Evolutionary conservation across 495 filamentous ascomycete species (phyloP).

Genomic region (Copromyces sp.): DNA sequence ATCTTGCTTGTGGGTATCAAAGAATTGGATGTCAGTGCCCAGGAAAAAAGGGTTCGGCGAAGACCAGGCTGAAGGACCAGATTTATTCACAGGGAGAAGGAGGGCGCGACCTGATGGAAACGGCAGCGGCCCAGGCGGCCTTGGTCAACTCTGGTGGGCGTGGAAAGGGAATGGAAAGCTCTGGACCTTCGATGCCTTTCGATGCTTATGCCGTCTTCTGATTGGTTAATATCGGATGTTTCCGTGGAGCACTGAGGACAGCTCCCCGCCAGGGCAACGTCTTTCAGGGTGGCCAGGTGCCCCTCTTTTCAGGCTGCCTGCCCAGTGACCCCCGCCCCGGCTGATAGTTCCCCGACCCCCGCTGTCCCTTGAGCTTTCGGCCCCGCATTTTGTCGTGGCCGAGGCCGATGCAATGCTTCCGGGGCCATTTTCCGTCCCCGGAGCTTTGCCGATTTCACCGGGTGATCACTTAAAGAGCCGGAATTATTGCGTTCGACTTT

Average conservation of each 20-base stretch:
- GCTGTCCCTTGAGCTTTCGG: neutral
- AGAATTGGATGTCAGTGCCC: neutral
- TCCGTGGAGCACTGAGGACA: neutral
- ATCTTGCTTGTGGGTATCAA: neutral
- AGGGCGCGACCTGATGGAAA: neutral
- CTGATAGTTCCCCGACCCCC: neutral
- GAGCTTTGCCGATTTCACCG: neutral
- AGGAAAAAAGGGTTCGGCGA: neutral
- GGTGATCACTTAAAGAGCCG: neutral
- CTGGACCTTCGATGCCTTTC: slow-evolving; percentile 27
- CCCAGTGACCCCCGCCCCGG: slow-evolving; percentile 7
- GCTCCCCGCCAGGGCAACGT: slow-evolving; percentile 17
- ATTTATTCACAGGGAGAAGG: neutral
- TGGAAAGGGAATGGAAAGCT: slow-evolving; percentile 20
- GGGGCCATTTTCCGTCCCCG: neutral
- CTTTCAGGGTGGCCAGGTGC: slow-evolving; percentile 3
- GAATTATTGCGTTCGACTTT: neutral
- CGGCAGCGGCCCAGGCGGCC: neutral
- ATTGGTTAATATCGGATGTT: slow-evolving; percentile 7
- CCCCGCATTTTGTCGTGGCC: neutral
- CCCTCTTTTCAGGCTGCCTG: slow-evolving; percentile 2
- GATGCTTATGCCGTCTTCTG: slow-evolving; percentile 14
- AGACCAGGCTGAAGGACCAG: neutral
- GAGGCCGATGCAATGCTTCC: neutral
- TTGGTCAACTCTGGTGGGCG: neutral